Conservation (phyloP, 1,284 basidiomycete species). For the Crepidotus sp. region DNA sequence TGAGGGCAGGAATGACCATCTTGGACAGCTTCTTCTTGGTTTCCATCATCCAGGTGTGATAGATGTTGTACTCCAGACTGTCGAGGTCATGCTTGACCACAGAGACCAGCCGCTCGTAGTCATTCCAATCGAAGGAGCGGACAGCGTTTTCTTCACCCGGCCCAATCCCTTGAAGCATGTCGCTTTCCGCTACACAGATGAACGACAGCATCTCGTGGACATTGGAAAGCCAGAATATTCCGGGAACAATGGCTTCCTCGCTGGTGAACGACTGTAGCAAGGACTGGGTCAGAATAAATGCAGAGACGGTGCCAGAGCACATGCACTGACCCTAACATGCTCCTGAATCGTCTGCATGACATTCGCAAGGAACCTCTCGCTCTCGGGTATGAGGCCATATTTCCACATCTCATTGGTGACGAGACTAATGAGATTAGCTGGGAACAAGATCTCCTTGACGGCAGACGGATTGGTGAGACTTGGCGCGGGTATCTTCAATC, state of each 20-base stretch:
- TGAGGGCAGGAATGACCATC: constrained; percentile 98
- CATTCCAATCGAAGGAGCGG: constrained; percentile 92
- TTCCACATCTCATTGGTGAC: constrained; percentile 99
- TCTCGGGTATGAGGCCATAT: constrained; percentile 93
- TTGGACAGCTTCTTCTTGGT: constrained; percentile 95
- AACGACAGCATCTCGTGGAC: constrained; percentile 99
- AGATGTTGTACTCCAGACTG: constrained; percentile 98
- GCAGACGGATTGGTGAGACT: constrained; percentile 86
- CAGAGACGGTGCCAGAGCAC: neutral
- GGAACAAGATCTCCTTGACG: constrained; percentile 98
- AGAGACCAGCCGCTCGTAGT: constrained; percentile 92
- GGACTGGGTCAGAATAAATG: constrained; percentile 4
- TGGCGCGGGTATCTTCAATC: constrained; percentile 89
- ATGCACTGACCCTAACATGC: constrained; percentile 83
- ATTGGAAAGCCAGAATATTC: constrained; percentile 98
- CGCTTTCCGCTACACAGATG: constrained; percentile 96
- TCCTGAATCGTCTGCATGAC: constrained; percentile 98
- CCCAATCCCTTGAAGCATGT: constrained; percentile 96
- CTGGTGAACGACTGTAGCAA: constrained; percentile 69
- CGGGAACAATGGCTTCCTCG: constrained; percentile 93
- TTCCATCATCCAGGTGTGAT: constrained; percentile 99
- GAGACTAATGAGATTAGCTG: constrained; percentile 96
- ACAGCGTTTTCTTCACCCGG: constrained; percentile 90
- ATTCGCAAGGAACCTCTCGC: constrained; percentile 96
- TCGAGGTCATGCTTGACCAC: constrained; percentile 99